Evolutionary conservation across 495 filamentous ascomycete genomes (phyloP).

Genomic region (Xeromyces bisporus): DNA sequence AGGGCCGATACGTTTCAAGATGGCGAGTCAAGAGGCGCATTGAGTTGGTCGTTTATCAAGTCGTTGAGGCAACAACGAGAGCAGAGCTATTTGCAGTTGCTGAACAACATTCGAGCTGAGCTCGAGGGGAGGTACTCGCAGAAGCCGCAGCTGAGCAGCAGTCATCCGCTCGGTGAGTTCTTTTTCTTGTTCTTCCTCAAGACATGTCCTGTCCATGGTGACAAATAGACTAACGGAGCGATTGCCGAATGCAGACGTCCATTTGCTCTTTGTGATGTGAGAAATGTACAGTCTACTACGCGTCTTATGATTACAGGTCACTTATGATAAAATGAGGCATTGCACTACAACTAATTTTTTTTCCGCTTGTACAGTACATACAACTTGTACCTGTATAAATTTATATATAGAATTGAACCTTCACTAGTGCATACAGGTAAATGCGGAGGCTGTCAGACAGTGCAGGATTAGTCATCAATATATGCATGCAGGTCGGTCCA

Average conservation of each 20-base stretch:
- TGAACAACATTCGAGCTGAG: conserved; percentile 88
- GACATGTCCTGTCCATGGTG: background rate
- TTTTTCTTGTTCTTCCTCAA: conserved; percentile 2
- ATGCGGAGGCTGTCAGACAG: background rate
- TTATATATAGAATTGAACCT: background rate
- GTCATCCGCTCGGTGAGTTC: conserved; percentile 75
- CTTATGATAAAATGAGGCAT: background rate
- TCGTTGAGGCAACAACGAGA: conserved; percentile 85
- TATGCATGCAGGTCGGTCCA: too few relatives aligned
- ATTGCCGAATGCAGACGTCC: conserved; percentile 17
- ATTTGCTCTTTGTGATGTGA: conserved; percentile 30
- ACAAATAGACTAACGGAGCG: conserved; percentile 3
- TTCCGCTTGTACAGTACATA: background rate
- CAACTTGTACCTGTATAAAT: background rate
- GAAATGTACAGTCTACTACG: background rate
- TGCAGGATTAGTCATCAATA: background rate
- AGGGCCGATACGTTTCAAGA: conserved; percentile 31
- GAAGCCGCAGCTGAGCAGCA: conserved; percentile 94
- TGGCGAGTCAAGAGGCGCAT: conserved; percentile 84
- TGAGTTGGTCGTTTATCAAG: conserved; percentile 94
- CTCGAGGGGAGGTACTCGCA: conserved; percentile 81
- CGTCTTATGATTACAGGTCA: background rate
- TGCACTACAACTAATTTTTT: too few relatives aligned
- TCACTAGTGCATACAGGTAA: background rate
- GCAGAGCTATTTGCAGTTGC: conserved; percentile 86